Base-by-base conservation (phyloP, 208 protist genomes). In the Trypanosomatidae sp. region DNA sequence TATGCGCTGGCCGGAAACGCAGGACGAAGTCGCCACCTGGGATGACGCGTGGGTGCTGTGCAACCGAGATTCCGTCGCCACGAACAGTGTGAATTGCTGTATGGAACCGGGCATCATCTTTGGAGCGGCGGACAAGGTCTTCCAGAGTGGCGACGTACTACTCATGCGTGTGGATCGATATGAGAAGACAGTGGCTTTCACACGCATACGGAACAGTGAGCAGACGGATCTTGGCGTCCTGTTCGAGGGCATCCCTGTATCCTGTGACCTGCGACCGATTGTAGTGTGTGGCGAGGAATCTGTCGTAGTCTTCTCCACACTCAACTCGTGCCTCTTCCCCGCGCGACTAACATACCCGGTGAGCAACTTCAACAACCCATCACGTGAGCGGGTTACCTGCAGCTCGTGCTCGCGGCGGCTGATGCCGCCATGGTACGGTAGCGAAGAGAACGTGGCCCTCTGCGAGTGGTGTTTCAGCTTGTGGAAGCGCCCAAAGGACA, bases 11-110 rank as follows among this genome's bases (percentile, higher is more conserved):
- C 78, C 86, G n/a, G 80, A 91, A 13, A 81, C 70, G 15, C 77
- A 74, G 60, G 81, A 89, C 52, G 86, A 92, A 60, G 87, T 95
- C 17, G 80, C 83, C 30, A 70, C 52, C 60, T 94, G 89, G 83
- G 77, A 86, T 62, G 87, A 95, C 69, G 86, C 85, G 25, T 97
- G 93, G 93, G 81, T 88, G 22, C 80, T 97, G 41, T 97, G 91
- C 82, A 91, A 76, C 78, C 62, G 84, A 56, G 90, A 97, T 72
- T 89, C 86, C 0, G 76, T 55, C 9, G 64, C 80, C 22, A 92
- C 88, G 22, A 97, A 95, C 73, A 94, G 80, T 76, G 76, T 92
- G n/a, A 94, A 95, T 78, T 97, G 90, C 82, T 92, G 78, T 60
- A 85, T 94, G 52, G 85, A 90, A 74, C 89, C 90, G 17, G 82